phyloP scores from a whole-genome alignment of 2,329 filamentous ascomycete species.

The Camptophora hylomeconis region DNA sequence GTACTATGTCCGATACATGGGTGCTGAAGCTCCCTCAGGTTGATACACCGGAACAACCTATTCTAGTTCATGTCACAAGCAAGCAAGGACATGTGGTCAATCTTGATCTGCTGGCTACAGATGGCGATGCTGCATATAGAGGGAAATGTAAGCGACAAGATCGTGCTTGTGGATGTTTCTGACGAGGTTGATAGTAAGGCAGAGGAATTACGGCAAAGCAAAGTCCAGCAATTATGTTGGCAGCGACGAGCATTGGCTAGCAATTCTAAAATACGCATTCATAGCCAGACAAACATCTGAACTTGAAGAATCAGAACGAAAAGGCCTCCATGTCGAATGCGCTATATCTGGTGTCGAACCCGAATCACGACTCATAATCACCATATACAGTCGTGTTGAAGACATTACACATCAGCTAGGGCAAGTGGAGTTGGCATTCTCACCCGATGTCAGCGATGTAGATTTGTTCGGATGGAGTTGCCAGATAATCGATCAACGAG shows the following conservation, averaged over 20 bases:
- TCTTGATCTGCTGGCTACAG: conserved; percentile 43
- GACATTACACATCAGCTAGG: conserved; percentile 46
- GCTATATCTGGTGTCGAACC: conserved; percentile 16
- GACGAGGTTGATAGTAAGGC: conserved; percentile 22
- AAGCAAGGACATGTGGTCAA: conserved; percentile 28
- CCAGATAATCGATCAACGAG: conserved; percentile 32
- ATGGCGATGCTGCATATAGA: conserved; percentile 42
- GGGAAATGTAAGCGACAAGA: conserved; percentile 25
- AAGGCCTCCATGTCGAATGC: conserved; percentile 11
- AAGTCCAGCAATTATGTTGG: conserved; percentile 31
- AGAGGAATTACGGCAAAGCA: conserved; percentile 24
- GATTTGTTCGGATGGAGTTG: conserved; percentile 45
- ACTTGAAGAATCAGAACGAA: conserved; percentile 5
- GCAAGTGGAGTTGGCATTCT: conserved; percentile 35
- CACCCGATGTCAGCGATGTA: conserved; percentile 41
- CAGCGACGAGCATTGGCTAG: conserved; percentile 28
- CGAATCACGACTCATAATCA: conserved; percentile 24
- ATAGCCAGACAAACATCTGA: conserved; percentile 7
- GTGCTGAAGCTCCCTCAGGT: conserved; percentile 29
- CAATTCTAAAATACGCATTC: conserved; percentile 24
- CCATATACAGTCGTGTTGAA: conserved; percentile 30
- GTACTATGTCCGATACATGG: too few relatives aligned
- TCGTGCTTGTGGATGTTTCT: conserved; percentile 3
- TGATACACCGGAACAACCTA: conserved; percentile 24
- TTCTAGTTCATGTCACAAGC: conserved; percentile 38